Evolutionary conservation across 177 flowering plant genomes (phyloP), one percentile per base, ranked within the genome.

Genomic region (Vitis hybrid): DNA sequence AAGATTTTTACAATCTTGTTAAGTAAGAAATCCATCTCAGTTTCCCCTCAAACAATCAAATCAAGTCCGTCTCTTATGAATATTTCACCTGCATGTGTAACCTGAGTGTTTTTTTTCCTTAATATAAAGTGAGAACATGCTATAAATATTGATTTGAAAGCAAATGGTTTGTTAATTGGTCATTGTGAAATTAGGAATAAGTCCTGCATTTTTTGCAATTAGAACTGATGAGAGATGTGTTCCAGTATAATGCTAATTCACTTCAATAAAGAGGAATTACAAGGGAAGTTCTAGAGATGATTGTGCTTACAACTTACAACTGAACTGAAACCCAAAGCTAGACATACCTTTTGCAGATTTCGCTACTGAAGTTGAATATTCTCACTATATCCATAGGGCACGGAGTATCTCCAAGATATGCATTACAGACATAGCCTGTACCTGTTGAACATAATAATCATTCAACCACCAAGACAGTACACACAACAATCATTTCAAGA

Each of bases 311-410:
- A 16, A 39, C 9, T 33, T 31, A 62, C 18, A 11, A 19, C 2
- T 56, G 10, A 5, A 50, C 22, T 1, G 57, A 62, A 53, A 53
- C 22, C n/a, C n/a, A 66, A 21, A 62, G 31, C 5, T 29, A 58
- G 21, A 64, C 56, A 51, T 77, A 94, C 98, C 98, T 87, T 81
- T 83, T 81, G 78, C 89, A 86, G 64, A 84, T 88, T 72, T 85
- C 87, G 68, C 81, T 63, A 66, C 70, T 80, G 73, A 92, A 87
- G 76, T 92, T 92, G 84, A 92, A 92, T 50, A 90, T 90, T 76
- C 90, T 78, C 51, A 86, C 89, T 60, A 92, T 88, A 64, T 88
- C 97, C 85, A 90, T 82, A 12, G 91, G 71, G 73, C 79, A 75
- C 14, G 90, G 96, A 22, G 72, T 72, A 49, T 5, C 71, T 50